Evolutionary conservation across 2,329 filamentous ascomycete species (phyloP), one percentile per base, ranked within the genome.

Genomic region (Hysterium pulicare): DNA sequence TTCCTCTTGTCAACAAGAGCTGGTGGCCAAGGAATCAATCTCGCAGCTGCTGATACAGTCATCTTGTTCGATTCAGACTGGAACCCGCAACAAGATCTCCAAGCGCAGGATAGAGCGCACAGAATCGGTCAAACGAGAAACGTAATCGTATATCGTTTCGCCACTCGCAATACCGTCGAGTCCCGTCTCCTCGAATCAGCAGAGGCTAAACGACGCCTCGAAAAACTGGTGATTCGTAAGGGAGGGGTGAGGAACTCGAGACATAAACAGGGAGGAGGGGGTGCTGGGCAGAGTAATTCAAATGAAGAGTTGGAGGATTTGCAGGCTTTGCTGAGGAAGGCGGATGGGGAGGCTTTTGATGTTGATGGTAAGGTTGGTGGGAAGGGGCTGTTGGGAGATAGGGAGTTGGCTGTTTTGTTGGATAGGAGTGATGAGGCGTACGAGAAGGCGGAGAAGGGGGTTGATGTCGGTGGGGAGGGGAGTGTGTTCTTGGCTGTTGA

Each of bases 71-170:
- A 97, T 65, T 82, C 77, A 8, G 82, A 95, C 57, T 96, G 91
- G 83, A 98, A 98, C 56, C 93, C 93, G 0, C 93, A 98, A 63
- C 91, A 96, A 61, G 93, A 98, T 64, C 75, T 98, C 0, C 93
- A 98, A 61, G 93, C 93, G 0, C 93, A 97, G 67, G 93, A 98
- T 59, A 87, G 93, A 4, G 90, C 88, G 1, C 93, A 98, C 62
- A 82, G 93, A 10, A 97, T 98, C 49, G 93, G 93, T 0, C 93
- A 98, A 65, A 95, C 84, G 1, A 79, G 84, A 2, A 93, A 93
- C 0, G 93, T 98, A 1, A 82, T 98, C 16, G 86, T 98, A 0
- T 98, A 94, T 66, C 85, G 93, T 1, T 83, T 98, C 24, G 91
- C 93, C 0, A 98, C 93, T 0, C 90, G 90, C 57, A 87, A 86